phyloP scores from a whole-genome alignment of 2,329 filamentous ascomycete species.

The Thelonectria blattea region DNA sequence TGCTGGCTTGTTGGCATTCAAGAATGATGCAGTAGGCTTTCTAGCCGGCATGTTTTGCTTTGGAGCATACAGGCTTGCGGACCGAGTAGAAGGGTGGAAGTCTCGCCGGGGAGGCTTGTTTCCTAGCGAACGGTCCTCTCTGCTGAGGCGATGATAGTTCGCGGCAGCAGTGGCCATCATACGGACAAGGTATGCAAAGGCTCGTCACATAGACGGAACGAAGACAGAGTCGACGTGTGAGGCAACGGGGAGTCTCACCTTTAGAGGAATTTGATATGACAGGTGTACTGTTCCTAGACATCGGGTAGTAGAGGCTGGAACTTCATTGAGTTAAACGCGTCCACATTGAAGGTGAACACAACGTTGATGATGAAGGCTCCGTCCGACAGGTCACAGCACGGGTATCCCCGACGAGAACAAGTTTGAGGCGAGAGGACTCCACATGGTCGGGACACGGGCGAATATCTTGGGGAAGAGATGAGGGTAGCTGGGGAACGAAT shows the following conservation, averaged over 20 bases:
- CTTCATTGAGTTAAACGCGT: no score
- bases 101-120: conserved; percentile 23
- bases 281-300: no score
- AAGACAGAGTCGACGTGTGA: background rate
- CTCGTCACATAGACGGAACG: background rate
- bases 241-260: no score
- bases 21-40: conserved; percentile 90
- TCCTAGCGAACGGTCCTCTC: conserved; percentile 39
- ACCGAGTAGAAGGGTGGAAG: conserved; percentile 50
- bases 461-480: background rate
- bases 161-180: background rate
- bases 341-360: no score
- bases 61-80: conserved; percentile 64
- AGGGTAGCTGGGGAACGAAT: background rate
- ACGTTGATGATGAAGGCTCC: background rate
- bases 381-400: conserved; percentile 13
- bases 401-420: conserved; percentile 4
- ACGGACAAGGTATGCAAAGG: background rate
- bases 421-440: background rate
- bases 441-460: background rate
- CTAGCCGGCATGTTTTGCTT: conserved; percentile 81
- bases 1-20: conserved; percentile 81
- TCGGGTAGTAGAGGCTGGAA: no score
- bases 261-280: no score
- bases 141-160: conserved; percentile 36